Base-by-base conservation (phyloP, 2,329 filamentous ascomycete genomes). In the Colletotrichum orchidophilum region DNA sequence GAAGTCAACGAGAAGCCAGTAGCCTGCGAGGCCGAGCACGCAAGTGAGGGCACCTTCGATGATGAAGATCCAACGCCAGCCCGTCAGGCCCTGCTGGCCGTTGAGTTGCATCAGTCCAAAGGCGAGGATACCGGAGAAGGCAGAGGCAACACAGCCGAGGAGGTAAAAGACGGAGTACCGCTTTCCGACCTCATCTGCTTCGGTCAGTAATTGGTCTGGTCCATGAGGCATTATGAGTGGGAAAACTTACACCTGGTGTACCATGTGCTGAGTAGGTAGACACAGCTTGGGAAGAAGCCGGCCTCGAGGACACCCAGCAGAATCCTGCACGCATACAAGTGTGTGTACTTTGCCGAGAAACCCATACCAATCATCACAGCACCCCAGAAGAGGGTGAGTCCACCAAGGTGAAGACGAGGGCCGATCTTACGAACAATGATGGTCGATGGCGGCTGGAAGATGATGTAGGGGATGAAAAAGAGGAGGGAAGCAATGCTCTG, bases 211-310 rank as follows among this genome's bases (percentile, higher is more conserved):
- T n/a, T n/a, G n/a, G 15, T 11, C 49, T 13, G 29, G 3, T 7
- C 15, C 13, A n/a, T 3, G 15, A 5, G 31, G 33, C 7, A n/a
- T 7, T 2, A 0, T 18, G 9, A 15, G 13, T 9, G 15, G 12
- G 29, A 26, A 1, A 21, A 78, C 86, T 84, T 79, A 89, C 87
- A 91, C 79, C 90, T 82, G 0, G 90, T 91, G 76, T 93, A 93
- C 91, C 91, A 94, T 42, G 90, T 93, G 71, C 88, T 91, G n/a
- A 94, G 86, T 6, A 94, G 82, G 76, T 93, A 94, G 0, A 93
- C 90, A 61, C 88, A 91, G 62, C 88, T 88, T 0, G 92, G 91
- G 79, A 94, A 94, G 80, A 92, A 93, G 0, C 92, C 89, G n/a
- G 89, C 88, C 78, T 94, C 92, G 29, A 93, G 84, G 2, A 91